Evolutionary conservation across 2,329 filamentous ascomycete genomes (phyloP), one percentile per base, ranked within the genome.

Genomic region (Cucurbitaria berberidis): DNA sequence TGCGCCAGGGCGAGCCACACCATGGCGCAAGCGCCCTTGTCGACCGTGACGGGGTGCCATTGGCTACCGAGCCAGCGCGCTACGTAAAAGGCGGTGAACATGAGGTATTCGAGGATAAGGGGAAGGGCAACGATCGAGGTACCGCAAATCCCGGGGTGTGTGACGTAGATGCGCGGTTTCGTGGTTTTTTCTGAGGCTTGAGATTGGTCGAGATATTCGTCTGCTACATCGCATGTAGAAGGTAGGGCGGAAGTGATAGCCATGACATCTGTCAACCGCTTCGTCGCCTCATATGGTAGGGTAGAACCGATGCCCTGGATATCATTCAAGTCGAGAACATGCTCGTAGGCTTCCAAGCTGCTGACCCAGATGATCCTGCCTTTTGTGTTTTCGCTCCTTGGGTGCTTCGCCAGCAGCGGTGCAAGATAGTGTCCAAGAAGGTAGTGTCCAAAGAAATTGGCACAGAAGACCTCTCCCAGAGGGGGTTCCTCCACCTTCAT

Each of bases 391-490:
- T 51, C 75, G 59, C 35, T 67, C 64, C 15, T 75, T 67, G 15
- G 68, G 69, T 45, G 85, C 79, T 65, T 79, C 77, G 63, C 62
- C 36, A 99, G 82, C 10, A 97, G 80, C 0, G 91, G 89, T 62
- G 89, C 82, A 10, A 98, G 82, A 68, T 88, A 86, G 73, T 96
- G 93, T 15, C 86, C 85, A 21, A 99, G 85, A 68, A 97, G 78
- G 73, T 99, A 98, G 77, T 99, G 95, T 0, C 95, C 95, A 70
- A 99, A 98, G 26, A 96, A 84, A 70, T 98, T 98, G 44, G 93
- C 89, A 72, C 88, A 89, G 73, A 98, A 99, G 16, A 96, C 86
- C 62, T 91, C 83, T 3, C 91, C 93, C 0, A 99, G 78, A 5
- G 80, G 77, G 0, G 88, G 86, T 52, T 86, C 84, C 8, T 74